Evolutionary conservation across 805 yeast genomes (phyloP), one percentile per base, ranked within the genome.

Genomic region (Maudiozyma pseudohumilis): DNA sequence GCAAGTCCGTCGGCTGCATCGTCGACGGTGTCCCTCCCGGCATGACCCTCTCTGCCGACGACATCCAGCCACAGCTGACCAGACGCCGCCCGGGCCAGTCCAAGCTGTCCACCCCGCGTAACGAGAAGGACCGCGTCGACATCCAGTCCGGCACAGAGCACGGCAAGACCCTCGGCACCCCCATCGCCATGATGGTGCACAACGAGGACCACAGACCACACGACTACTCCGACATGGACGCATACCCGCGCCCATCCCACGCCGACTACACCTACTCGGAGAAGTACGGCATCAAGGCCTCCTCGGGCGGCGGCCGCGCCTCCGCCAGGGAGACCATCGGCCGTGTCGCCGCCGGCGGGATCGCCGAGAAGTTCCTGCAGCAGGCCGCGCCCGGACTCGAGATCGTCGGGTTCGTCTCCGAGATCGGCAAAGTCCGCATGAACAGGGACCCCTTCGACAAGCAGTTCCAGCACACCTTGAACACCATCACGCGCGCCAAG

Each of bases 11-110:
- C 29, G 98, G 98, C 23, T 92, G 97, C 65, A 92, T 92, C 44
- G 96, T 92, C 28, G 98, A 92, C 50, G 98, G 98, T 41, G 92
- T 87, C 29, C 98, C 98, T 22, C 96, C 98, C 21, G 95, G 95
- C 23, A 70, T 92, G 74, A 71, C 76, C 6, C 72, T 92, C 38
- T 72, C 81, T 13, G 96, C 85, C 61, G 76, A 66, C 5, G 97
- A 92, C 56, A 74, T 92, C 48, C 98, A 92, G 67, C 95, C 96
- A 13, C 98, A 92, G 68, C 66, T 92, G 51, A 79, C 94, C 17
- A 77, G 98, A 66, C 81, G 98, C 71, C 80, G 98, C 66, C 98
- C 98, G 2, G 98, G 98, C 35, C 98, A 92, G 65, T 76, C 88
- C 35, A 82, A 81, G 46, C 67, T 92, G 42, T 75, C 95, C 17